Conservation (phyloP, 148 eudicot species). For the Rhododendron simsii region DNA sequence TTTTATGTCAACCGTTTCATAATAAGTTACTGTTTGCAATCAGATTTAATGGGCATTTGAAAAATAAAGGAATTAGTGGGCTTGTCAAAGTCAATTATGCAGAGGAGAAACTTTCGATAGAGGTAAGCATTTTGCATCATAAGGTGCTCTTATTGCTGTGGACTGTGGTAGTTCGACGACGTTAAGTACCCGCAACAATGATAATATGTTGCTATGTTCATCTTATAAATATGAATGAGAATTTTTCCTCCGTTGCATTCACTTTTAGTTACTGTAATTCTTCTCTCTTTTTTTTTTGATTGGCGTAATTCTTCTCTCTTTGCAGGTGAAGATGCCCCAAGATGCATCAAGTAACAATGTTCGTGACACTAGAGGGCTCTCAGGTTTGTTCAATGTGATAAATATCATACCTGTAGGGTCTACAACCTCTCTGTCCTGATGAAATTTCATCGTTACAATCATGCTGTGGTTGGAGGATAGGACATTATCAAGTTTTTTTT, state of each 20-base stretch:
- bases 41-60: slow-evolving; percentile 86
- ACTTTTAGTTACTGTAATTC: background rate
- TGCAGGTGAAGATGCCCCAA: slow-evolving; percentile 94
- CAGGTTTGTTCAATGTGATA: slow-evolving; percentile 50
- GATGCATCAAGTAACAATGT: slow-evolving; percentile 80
- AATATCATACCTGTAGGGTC: background rate
- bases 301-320: background rate
- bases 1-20: background rate
- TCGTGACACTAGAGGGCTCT: slow-evolving; percentile 94
- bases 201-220: background rate
- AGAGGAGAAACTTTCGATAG: slow-evolving; percentile 71
- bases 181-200: background rate
- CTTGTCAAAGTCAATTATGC: slow-evolving; percentile 59
- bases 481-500: background rate
- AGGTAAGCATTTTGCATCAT: slow-evolving; percentile 43
- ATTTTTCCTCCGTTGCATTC: background rate
- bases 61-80: slow-evolving; percentile 92
- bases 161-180: background rate
- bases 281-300: background rate
- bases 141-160: background rate
- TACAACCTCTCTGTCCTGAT: background rate
- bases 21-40: slow-evolving; percentile 9
- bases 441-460: background rate
- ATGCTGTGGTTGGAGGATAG: background rate
- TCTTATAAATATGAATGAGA: background rate